A percentile compares a stretch with the other conserved stretches of the same genome.
phyloP scores from a whole-genome alignment of 169 alveolate genomes.

The Plasmodium gaboni region DNA sequence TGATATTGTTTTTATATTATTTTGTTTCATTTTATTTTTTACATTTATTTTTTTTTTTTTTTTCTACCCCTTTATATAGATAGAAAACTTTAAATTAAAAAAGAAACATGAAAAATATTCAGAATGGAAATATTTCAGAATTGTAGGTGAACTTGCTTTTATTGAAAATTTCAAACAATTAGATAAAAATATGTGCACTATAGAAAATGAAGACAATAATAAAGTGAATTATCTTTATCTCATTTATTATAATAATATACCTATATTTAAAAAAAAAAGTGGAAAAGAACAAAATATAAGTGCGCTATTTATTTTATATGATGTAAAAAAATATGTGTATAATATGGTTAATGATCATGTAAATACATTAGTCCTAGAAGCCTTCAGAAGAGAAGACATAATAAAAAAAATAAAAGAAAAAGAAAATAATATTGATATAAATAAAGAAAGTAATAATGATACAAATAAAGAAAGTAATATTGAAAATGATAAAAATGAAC shows the following conservation, averaged over 20 bases:
- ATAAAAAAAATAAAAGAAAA: neutral
- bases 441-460: neutral
- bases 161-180: neutral
- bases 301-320: conserved; percentile 47
- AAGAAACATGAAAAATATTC: neutral
- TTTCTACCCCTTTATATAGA: neutral
- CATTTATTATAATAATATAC: conserved; percentile 47
- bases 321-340: conserved; percentile 31
- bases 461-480: neutral
- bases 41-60: neutral
- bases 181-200: neutral
- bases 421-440: neutral
- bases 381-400: conserved; percentile 3
- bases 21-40: neutral
- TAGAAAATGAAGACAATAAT: neutral
- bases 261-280: conserved; percentile 7
- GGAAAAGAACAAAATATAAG: conserved; percentile 5
- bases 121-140: conserved; percentile 13
- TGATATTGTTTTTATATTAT: too few relatives aligned
- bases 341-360: conserved; percentile 43
- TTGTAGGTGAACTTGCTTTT: conserved; percentile 40
- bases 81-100: neutral
- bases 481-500: neutral
- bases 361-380: conserved; percentile 25
- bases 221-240: conserved; percentile 8